A percentile compares a stretch with the other conserved stretches of the same genome.
phyloP scores from a whole-genome alignment of 495 filamentous ascomycete species.

The Penicillium waksmanii region DNA sequence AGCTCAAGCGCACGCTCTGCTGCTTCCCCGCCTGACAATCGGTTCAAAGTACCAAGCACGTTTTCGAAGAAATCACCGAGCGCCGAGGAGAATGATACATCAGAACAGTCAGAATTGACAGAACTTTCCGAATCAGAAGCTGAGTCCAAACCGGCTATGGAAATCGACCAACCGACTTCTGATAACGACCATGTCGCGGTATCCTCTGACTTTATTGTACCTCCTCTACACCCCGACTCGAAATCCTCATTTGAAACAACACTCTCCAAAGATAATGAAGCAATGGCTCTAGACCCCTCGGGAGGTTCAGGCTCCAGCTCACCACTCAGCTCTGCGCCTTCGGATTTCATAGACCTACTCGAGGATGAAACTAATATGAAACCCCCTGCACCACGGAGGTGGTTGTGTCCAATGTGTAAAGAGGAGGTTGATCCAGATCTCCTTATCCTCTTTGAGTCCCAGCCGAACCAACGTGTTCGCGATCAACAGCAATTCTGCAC shows the following conservation, averaged over 20 bases:
- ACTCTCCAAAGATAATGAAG: slow-evolving; percentile 9
- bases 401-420: slow-evolving; percentile 71
- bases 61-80: not conserved
- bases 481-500: slow-evolving; percentile 72
- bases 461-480: slow-evolving; percentile 58
- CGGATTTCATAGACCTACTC: slow-evolving; percentile 7
- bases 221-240: slow-evolving; percentile 27
- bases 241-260: slow-evolving; percentile 29
- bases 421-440: slow-evolving; percentile 57
- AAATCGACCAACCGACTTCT: slow-evolving; percentile 27
- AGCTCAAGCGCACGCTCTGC: slow-evolving; percentile 22
- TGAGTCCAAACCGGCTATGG: slow-evolving; percentile 34
- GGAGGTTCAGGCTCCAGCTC: slow-evolving; percentile 7
- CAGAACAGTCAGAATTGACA: not conserved
- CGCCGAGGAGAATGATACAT: not conserved
- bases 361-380: slow-evolving; percentile 9
- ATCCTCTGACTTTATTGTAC: slow-evolving; percentile 28
- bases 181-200: slow-evolving; percentile 12
- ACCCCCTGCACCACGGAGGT: slow-evolving; percentile 7
- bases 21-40: slow-evolving; percentile 18
- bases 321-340: slow-evolving; percentile 18
- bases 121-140: slow-evolving; percentile 17
- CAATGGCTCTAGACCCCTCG: slow-evolving; percentile 9
- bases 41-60: slow-evolving; percentile 9
- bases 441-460: slow-evolving; percentile 49